Percentiles rank a stretch among this genome's conserved stretches.
phyloP scores from a whole-genome alignment of 257 asterid species.

The Solanum appendiculatum region DNA sequence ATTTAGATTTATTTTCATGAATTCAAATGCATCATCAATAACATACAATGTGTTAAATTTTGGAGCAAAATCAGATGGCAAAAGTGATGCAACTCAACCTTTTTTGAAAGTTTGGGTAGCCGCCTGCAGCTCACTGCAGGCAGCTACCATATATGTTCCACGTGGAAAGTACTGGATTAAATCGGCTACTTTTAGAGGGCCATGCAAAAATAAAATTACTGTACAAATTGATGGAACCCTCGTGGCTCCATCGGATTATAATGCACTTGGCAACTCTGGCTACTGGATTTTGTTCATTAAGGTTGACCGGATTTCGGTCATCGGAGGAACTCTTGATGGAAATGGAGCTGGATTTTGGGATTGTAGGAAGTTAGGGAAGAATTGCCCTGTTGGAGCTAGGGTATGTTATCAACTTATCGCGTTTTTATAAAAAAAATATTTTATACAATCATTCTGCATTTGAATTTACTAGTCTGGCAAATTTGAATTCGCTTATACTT shows the following conservation, averaged over 20 bases:
- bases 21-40: constrained; percentile 12
- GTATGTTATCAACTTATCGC: constrained; percentile 10
- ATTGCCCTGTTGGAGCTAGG: constrained; percentile 62
- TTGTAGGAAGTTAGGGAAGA: constrained; percentile 33
- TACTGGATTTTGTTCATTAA: constrained; percentile 51
- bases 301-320: constrained; percentile 27
- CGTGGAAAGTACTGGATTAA: constrained; percentile 19
- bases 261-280: constrained; percentile 25
- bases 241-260: constrained; percentile 41
- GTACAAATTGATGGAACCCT: constrained; percentile 46
- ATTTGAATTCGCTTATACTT: neutral
- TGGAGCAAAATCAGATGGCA: constrained; percentile 45
- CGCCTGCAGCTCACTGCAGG: constrained; percentile 14
- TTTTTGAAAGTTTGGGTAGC: constrained; percentile 42
- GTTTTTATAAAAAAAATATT: too few species aligned
- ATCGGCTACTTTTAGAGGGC: constrained; percentile 39
- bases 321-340: constrained; percentile 48
- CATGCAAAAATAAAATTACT: constrained; percentile 34
- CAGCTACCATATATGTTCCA: constrained; percentile 25
- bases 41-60: constrained; percentile 30
- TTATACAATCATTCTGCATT: too few species aligned
- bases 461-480: too few species aligned
- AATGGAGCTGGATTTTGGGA: constrained; percentile 48
- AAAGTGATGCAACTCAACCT: constrained; percentile 34
- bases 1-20: neutral